Conservation (phyloP, 345 rosid genomes). For the Reutealis trisperma region DNA sequence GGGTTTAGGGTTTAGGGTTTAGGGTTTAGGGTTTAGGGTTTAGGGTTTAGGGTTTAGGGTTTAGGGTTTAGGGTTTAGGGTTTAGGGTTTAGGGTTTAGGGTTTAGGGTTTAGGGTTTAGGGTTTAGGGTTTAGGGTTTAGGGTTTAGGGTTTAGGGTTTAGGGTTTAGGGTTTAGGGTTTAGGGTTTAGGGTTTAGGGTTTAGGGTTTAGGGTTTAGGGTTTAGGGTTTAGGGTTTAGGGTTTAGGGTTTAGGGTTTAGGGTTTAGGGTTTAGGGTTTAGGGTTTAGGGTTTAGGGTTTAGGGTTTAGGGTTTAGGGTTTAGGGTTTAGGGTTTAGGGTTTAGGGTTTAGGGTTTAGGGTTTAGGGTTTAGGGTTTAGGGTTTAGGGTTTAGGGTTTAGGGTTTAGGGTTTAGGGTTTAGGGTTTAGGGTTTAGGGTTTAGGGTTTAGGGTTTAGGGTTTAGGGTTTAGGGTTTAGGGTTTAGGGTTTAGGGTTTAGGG, state of each 20-base stretch:
- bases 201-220: constrained; percentile 27
- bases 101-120: constrained; percentile 31
- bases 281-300: constrained; percentile 20
- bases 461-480: constrained; percentile 27
- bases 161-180: constrained; percentile 20
- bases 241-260: constrained; percentile 25
- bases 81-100: constrained; percentile 22
- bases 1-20: too few relatives aligned
- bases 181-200: constrained; percentile 28
- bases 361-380: constrained; percentile 23
- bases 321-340: constrained; percentile 28
- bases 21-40: constrained; percentile 28
- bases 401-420: constrained; percentile 9
- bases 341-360: constrained; percentile 15
- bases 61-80: constrained; percentile 20
- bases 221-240: constrained; percentile 22
- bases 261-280: constrained; percentile 25
- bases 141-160: constrained; percentile 30
- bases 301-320: constrained; percentile 23
- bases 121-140: constrained; percentile 24
- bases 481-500: too few relatives aligned
- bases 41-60: constrained; percentile 18
- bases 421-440: constrained; percentile 28
- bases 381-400: constrained; percentile 17
- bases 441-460: constrained; percentile 26